Percentiles rank a stretch among this genome's conserved stretches.
These are phyloP conservation scores for Xanthoconium separans DNA, from an alignment of 1,284 basidiomycete species.

Conservation along the genomic window DNA sequence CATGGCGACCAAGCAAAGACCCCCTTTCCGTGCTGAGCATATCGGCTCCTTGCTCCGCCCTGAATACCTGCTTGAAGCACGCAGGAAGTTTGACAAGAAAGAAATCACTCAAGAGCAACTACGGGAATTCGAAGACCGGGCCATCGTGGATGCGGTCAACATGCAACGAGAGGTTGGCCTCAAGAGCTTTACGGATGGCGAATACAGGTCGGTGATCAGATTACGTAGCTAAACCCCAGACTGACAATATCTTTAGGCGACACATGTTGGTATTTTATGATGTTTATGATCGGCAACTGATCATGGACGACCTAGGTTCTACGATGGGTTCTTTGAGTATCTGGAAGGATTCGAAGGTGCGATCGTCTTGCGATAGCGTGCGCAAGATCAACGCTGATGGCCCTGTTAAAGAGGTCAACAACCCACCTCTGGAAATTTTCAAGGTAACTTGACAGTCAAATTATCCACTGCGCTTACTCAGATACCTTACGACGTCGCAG, in stretches of 20 bases:
- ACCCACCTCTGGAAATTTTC: slow-evolving; percentile 31
- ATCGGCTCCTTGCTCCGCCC: slow-evolving; percentile 63
- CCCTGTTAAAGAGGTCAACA: slow-evolving; percentile 15
- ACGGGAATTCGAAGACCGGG: slow-evolving; percentile 49
- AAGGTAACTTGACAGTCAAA: slow-evolving; percentile 15
- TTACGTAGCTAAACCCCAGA: slow-evolving; percentile 48
- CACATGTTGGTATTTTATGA: slow-evolving; percentile 24
- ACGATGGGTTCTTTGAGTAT: slow-evolving; percentile 28
- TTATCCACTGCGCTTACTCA: background rate
- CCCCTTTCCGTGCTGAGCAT: slow-evolving; percentile 57
- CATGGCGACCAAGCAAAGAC: slow-evolving; percentile 23
- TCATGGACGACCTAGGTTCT: slow-evolving; percentile 16
- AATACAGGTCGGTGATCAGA: slow-evolving; percentile 46
- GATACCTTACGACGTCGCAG: slow-evolving; percentile 7
- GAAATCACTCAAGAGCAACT: slow-evolving; percentile 44
- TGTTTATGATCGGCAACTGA: background rate
- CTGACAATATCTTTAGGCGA: slow-evolving; percentile 18
- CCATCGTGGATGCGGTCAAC: slow-evolving; percentile 50
- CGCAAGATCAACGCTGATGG: slow-evolving; percentile 1
- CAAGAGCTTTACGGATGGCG: slow-evolving; percentile 60
- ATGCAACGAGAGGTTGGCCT: slow-evolving; percentile 53
- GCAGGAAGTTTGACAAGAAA: slow-evolving; percentile 41
- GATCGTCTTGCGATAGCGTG: background rate
- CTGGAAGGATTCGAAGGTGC: slow-evolving; percentile 29
- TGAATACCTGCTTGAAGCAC: slow-evolving; percentile 46